Evolutionary conservation across 805 yeast genomes (phyloP).

Genomic region (Suhomyces prunicola): DNA sequence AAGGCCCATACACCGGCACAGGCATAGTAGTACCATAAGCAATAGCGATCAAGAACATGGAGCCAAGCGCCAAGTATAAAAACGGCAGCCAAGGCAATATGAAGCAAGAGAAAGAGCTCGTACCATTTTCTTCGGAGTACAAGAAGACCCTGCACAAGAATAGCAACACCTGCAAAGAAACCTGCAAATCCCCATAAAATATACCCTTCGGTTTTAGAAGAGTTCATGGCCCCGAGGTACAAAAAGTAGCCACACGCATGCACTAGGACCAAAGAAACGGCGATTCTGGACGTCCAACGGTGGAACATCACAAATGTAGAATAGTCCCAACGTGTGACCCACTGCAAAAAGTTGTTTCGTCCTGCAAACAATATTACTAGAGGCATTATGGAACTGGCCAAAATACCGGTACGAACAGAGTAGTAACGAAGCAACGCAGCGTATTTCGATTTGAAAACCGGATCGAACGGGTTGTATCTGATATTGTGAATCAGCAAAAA

Average conservation of each 20-base stretch:
- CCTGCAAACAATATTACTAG: constrained; percentile 34
- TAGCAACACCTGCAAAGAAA: constrained; percentile 8
- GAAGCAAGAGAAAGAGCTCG: constrained; percentile 22
- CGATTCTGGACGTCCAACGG: constrained; percentile 52
- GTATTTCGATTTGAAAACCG: constrained; percentile 18
- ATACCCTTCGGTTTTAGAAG: constrained; percentile 14
- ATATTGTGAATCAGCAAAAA: constrained; percentile 14
- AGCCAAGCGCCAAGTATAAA: constrained; percentile 20
- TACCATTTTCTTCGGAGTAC: constrained; percentile 19
- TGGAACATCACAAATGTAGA: constrained; percentile 57
- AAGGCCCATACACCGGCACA: constrained; percentile 22
- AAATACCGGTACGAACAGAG: constrained; percentile 17
- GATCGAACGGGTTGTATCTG: constrained; percentile 20
- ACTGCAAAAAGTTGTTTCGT: constrained; percentile 36
- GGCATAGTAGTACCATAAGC: constrained; percentile 15
- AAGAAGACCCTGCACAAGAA: constrained; percentile 19
- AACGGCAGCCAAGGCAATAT: constrained; percentile 19
- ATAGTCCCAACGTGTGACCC: constrained; percentile 36
- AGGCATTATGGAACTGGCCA: constrained; percentile 29
- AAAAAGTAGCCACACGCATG: constrained; percentile 28
- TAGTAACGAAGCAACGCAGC: constrained; percentile 21
- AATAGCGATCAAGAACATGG: constrained; percentile 9
- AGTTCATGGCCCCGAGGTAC: constrained; percentile 8
- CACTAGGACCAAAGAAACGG: constrained; percentile 37
- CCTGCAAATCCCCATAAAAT: constrained; percentile 22